Evolutionary conservation across 2,329 filamentous ascomycete genomes (phyloP).

Genomic region (Colletotrichum trifolii): DNA sequence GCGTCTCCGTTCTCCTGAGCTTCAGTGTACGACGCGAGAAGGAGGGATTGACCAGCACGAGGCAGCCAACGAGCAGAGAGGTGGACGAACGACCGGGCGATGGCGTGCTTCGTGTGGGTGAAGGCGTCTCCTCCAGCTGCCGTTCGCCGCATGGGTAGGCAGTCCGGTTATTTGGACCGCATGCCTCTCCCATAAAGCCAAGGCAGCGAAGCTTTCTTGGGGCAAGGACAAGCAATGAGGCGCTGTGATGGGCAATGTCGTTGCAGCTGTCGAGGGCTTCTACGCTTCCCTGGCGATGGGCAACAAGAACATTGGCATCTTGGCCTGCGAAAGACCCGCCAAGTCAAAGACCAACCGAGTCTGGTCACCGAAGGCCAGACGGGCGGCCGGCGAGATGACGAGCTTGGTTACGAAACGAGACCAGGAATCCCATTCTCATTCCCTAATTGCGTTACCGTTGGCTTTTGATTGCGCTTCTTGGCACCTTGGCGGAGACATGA

Average conservation of each 20-base stretch:
- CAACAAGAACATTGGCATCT: background rate
- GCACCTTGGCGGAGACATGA: conserved; percentile 26
- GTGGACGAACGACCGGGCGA: background rate
- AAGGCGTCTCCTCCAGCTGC: conserved; percentile 24
- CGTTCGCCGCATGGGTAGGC: conserved; percentile 17
- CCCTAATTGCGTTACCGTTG: conserved; percentile 33
- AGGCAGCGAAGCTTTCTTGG: conserved; percentile 32
- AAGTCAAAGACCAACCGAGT: background rate
- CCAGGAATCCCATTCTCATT: conserved; percentile 12
- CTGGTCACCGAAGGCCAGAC: background rate
- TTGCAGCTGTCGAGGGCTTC: background rate
- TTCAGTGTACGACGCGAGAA: background rate
- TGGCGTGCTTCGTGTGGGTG: conserved; percentile 30
- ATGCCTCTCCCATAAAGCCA: conserved; percentile 18
- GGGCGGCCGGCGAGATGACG: background rate
- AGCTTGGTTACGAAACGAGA: background rate
- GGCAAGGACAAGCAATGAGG: conserved; percentile 25
- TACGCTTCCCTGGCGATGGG: background rate
- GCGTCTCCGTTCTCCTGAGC: conserved; percentile 8
- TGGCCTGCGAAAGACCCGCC: background rate
- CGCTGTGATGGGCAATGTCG: conserved; percentile 1
- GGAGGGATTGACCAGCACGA: conserved; percentile 1
- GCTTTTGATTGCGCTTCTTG: conserved; percentile 20
- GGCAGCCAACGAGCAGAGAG: background rate
- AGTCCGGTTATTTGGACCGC: conserved; percentile 21